phyloP scores from a whole-genome alignment of 1,284 basidiomycete genomes.

The Cronartium quercuum region DNA sequence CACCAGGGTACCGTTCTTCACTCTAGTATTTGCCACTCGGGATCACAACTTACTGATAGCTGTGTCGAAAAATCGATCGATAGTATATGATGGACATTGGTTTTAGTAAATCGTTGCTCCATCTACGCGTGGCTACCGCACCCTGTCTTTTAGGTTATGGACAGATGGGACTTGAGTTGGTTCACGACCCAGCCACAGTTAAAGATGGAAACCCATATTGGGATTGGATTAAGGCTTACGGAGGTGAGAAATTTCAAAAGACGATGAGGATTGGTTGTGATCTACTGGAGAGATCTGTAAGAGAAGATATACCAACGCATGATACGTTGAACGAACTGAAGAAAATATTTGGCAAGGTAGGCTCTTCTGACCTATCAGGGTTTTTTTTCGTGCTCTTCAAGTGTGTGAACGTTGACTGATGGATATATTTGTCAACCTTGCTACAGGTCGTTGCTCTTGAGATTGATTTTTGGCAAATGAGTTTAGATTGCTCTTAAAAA shows the following conservation, averaged over 20 bases:
- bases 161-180: constrained; percentile 74
- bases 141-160: constrained; percentile 88
- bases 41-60: constrained; percentile 62
- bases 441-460: background rate
- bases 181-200: constrained; percentile 57
- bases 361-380: background rate
- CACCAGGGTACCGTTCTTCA: background rate
- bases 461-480: constrained; percentile 11
- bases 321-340: constrained; percentile 60
- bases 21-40: constrained; percentile 44
- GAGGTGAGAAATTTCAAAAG: constrained; percentile 4
- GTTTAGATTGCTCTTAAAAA: background rate
- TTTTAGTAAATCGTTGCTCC: constrained; percentile 64
- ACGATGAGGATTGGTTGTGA: background rate
- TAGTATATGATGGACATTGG: constrained; percentile 76
- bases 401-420: background rate
- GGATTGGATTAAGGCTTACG: constrained; percentile 42
- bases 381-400: background rate
- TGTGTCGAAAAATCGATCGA: constrained; percentile 54
- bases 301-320: background rate
- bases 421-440: background rate
- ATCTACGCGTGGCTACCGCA: constrained; percentile 70
- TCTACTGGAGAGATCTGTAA: background rate
- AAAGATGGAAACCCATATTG: constrained; percentile 65
- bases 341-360: constrained; percentile 63